Base-by-base conservation (phyloP, 768 basidiomycete genomes). In the Lentinus brumalis region DNA sequence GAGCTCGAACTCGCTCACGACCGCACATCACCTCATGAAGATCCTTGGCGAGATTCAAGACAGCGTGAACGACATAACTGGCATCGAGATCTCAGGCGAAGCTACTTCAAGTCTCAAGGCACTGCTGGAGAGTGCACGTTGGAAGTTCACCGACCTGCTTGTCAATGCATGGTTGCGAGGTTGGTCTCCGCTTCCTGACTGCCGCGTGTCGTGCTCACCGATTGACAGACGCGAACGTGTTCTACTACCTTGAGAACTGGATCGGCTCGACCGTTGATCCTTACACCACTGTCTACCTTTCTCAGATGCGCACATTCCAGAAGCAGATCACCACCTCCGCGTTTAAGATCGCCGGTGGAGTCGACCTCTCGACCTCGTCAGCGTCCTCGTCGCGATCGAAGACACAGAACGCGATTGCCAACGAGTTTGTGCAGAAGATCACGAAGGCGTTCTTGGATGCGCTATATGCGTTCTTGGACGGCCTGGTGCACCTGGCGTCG, bases 161-260 rank as follows among this genome's bases (percentile, higher is more conserved):
- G 81, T 89, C 47, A 80, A 80, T 16, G 79, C 82, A 9, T 99
- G 97, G 97, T 69, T 91, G 38, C 81, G 88, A 77, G 96, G 96
- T 94, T 62, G 47, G 80, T 51, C 2, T 21, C 31, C 26, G 12
- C n/a, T 50, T 21, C 11, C 35, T 16, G 53, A 40, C 16, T 11
- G 52, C 35, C 29, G 30, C 50, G 10, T 10, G 29, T 21, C 29
- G 46, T 18, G 15, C 35, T 56, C 1, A 31, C 42, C 21, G n/a
- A 15, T 39, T 6, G 18, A 3, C 45, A 97, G 96, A 99, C 71
- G 86, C 96, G 1, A 84, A 85, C 61, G 72, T 88, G 21, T 88
- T 98, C 68, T 88, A 93, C 73, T 78, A 86, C 57, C 81, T 98
- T 30, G 97, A 99, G 69, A 85, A 83, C n/a, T 98, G 96, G 94